Base-by-base conservation (phyloP, 139 green algal genomes). In the Picochlorum sp. region DNA sequence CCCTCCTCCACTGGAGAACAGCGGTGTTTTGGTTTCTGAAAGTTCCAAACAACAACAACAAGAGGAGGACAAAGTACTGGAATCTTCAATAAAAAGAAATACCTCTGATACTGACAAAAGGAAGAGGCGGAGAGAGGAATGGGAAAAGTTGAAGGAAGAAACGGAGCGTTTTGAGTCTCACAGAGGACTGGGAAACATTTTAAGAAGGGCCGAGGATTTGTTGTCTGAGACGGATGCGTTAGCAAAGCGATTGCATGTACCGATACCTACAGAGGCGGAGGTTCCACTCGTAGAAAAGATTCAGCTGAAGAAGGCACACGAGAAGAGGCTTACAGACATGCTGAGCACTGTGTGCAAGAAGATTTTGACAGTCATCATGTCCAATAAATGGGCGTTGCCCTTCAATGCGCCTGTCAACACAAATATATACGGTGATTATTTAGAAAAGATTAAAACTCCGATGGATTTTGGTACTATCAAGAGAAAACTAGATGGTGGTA, bases 341-440 rank as follows among this genome's bases (percentile, higher is more conserved):
- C n/a, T 82, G 21, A 3, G 3, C 9, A 67, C 57, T 41, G 59
- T 70, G 21, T 81, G 72, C 72, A 57, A 60, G 24, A 69, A 67
- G 56, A 49, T 60, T n/a, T 50, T 81, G 31, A 31, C 38, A 15
- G 14, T 45, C 49, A 63, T 81, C 56, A 70, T 63, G 23, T 6
- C 16, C 14, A 79, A 89, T 66, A 75, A 74, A 58, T 96, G 76
- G 74, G 82, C 87, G 5, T 95, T 74, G 64, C 82, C 84, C 4
- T 97, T 97, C 77, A 83, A 85, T 59, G 70, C 47, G 0, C 89
- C 90, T 2, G 90, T 97, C 41, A 88, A 97, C 66, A 69, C 70
- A 1, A 64, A 18, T 8, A 62, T 68, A 55, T 97, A 81, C 34
- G 45, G 63, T 16, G 85, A 92, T 75, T 97, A 97, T 73, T 57